Base-by-base conservation (phyloP, 306 rosid species). In the Clitoria ternatea region DNA sequence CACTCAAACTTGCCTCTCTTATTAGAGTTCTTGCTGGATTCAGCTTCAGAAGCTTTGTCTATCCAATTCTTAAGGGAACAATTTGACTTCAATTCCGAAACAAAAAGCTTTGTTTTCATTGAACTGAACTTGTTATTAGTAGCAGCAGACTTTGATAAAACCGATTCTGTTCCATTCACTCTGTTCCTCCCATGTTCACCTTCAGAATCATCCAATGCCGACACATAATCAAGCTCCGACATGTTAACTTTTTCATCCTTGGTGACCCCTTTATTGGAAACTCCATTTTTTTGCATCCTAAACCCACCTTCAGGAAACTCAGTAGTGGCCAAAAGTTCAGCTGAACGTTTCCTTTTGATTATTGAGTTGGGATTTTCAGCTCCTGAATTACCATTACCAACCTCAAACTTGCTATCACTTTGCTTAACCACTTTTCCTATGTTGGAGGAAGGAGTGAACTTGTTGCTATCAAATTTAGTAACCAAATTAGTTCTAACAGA, bases 1-100 rank as follows among this genome's bases (percentile, higher is more conserved):
- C 97, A 92, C 87, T 86, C 89, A 43, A 88, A 90, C 61, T 82
- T 88, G 17, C 89, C 87, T 61, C 88, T 85, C 59, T 86, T 86
- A 1, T 22, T 48, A 24, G 83, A 24, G 64, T 9, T 84, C 82
- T 72, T 78, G 47, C 81, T 39, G 7, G 73, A 40, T 75, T 82
- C 89, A 68, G 77, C 81, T 76, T 80, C 77, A 4, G 37, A 47
- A 54, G 62, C 63, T 40, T 71, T 55, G 37, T 61, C 70, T 9
- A 27, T 30, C 37, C 57, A 55, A 20, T 40, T 79, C 78, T 73
- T 79, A 23, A 19, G 9, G 33, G 72, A 70, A 48, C 2, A 70
- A 48, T 50, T 72, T 4, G 83, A 79, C 66, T 72, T 79, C 63
- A 47, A 26, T 52, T 84, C 80, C 26, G 78, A 42, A 72, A 70